phyloP scores from a whole-genome alignment of 2,329 filamentous ascomycete genomes.

The Calycina herbarum region DNA sequence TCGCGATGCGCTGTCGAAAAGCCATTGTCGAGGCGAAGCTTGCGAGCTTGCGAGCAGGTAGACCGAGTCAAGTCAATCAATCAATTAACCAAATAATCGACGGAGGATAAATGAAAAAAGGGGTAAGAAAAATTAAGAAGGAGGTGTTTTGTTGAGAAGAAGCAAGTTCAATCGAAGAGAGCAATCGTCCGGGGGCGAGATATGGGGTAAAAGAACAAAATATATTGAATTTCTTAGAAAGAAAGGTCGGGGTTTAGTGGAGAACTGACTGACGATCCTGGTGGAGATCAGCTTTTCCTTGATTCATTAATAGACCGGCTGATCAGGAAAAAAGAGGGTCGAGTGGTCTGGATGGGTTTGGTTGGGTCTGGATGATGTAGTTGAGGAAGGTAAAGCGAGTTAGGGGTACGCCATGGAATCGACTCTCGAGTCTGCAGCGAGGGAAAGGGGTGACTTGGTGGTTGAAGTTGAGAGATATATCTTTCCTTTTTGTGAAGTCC shows the following conservation, averaged over 20 bases:
- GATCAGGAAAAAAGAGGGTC: neutral
- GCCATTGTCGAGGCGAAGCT: slow-evolving; percentile 31
- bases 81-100: neutral
- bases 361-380: neutral
- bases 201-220: neutral
- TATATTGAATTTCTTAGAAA: neutral
- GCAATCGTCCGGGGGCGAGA: neutral
- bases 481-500: neutral
- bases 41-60: too few species aligned
- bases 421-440: neutral
- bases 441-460: neutral
- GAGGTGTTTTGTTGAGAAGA: neutral
- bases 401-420: neutral
- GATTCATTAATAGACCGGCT: neutral
- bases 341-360: neutral
- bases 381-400: slow-evolving; percentile 1
- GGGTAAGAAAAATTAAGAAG: neutral
- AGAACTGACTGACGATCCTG: neutral
- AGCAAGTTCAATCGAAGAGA: too few species aligned
- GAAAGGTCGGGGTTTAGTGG: neutral
- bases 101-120: neutral
- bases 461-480: neutral
- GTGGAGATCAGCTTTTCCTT: slow-evolving; percentile 3
- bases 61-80: neutral
- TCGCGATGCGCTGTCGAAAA: slow-evolving; percentile 45